Evolutionary conservation across 371 early-diverging fungal species (phyloP).

Genomic region (Mortierella sp.): DNA sequence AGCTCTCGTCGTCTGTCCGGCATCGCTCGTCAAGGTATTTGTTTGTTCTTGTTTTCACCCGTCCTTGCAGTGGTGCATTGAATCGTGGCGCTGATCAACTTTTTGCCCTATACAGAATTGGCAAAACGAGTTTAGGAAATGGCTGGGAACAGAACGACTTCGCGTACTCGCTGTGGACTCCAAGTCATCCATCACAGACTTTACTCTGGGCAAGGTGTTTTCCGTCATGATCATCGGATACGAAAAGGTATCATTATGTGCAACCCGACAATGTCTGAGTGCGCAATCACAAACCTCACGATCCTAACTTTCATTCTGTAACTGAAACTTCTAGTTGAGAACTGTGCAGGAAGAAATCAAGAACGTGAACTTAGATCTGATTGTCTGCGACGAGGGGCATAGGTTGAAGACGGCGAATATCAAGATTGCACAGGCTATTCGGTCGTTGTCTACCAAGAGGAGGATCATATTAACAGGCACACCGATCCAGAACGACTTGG

Average conservation of each 20-base stretch:
- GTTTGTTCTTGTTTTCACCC: not conserved
- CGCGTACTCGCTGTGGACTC: conserved; percentile 64
- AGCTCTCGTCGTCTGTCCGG: conserved; percentile 75
- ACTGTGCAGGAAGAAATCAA: conserved; percentile 54
- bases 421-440: conserved; percentile 65
- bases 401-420: conserved; percentile 73
- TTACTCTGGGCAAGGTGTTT: conserved; percentile 64
- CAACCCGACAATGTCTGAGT: too few relatives aligned
- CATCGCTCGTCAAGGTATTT: conserved; percentile 63
- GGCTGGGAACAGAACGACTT: conserved; percentile 68
- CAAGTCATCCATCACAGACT: conserved; percentile 62
- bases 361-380: conserved; percentile 62
- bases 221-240: conserved; percentile 70
- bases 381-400: conserved; percentile 72
- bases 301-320: not conserved
- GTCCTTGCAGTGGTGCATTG: too few relatives aligned
- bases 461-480: conserved; percentile 78
- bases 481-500: conserved; percentile 76
- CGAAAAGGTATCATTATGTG: conserved; percentile 57
- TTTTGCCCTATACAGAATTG: conserved; percentile 60
- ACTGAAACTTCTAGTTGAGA: conserved; percentile 27
- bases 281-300: not conserved
- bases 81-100: not conserved
- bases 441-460: conserved; percentile 56
- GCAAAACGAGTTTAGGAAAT: conserved; percentile 75